Base-by-base conservation (phyloP, 1,284 basidiomycete genomes). In the Ustilago bromivora region DNA sequence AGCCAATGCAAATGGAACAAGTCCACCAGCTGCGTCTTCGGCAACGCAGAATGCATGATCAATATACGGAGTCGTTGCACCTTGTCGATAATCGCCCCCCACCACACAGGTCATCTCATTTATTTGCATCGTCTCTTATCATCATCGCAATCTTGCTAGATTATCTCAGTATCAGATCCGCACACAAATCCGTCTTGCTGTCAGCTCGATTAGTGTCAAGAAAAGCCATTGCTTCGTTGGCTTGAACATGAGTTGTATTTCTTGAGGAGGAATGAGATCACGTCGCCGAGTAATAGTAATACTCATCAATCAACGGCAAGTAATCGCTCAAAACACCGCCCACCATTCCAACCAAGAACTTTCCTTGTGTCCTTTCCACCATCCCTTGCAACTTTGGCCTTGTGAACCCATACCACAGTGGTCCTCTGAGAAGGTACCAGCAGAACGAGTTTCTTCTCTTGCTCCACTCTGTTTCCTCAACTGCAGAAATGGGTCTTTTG, bases 251-350 rank as follows among this genome's bases (percentile, higher is more conserved):
- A 15, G 9, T 34, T 32, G 11, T 52, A 28, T 28, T 28, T 28
- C 23, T 28, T 28, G 23, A 28, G 23, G 23, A 28, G 23, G 28
- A 23, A 53, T 13, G 7, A 19, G 7, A 10, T 52, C 23, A 60
- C 2, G 58, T 52, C 4, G 81, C 69, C 8, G 78, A 77, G 47
- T 81, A 97, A 88, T 95, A 97, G 88, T 96, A 92, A 88, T 96
- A 96, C 85, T 95, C 93, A 87, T 98, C 93, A 76, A 98, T 94
- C 81, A 98, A 88, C 11, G 94, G 94, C 75, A 97, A 90, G 92
- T 96, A 98, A 83, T 96, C 95, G 77, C 91, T 91, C 71, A 95
- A 87, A 63, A 97, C 88, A 28, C 91, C 91, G 64, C 93, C 90
- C 36, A 95, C 87, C 57, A 96, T 84, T 32, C 92, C 91, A 32